These are phyloP conservation scores for Colletotrichum scovillei DNA, from an alignment of 2,329 filamentous ascomycete genomes.

Conservation along the genomic window DNA sequence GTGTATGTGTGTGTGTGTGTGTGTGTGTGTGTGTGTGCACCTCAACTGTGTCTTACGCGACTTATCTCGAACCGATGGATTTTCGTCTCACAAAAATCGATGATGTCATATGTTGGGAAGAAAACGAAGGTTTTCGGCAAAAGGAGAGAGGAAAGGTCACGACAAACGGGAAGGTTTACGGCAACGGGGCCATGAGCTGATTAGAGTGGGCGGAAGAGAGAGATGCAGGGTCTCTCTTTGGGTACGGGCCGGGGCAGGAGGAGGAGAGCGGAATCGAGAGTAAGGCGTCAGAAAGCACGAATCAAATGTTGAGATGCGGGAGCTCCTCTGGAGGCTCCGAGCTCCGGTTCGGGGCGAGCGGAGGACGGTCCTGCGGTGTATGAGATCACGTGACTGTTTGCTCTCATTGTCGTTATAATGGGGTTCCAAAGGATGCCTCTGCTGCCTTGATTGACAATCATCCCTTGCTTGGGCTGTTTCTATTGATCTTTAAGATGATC, in stretches of 20 bases:
- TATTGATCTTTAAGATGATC: too few species aligned
- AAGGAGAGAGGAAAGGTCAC: background rate
- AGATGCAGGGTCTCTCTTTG: background rate
- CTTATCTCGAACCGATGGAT: background rate
- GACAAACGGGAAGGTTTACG: background rate
- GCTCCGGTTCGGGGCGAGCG: background rate
- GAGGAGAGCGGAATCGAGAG: background rate
- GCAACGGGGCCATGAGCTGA: background rate
- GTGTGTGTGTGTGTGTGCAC: background rate
- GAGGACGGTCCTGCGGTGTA: background rate
- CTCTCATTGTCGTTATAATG: background rate
- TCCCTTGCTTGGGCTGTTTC: too few species aligned
- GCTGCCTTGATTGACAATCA: too few species aligned
- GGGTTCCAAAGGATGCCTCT: too few species aligned
- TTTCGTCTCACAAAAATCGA: background rate
- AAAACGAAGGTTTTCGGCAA: background rate
- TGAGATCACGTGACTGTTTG: background rate
- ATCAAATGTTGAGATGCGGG: slow-evolving; percentile 9
- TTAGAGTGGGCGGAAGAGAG: background rate
- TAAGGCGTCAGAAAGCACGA: slow-evolving; percentile 17
- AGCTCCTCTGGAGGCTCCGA: slow-evolving; percentile 1
- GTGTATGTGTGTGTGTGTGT: too few species aligned
- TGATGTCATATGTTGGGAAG: slow-evolving; percentile 2
- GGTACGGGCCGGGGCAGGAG: background rate
- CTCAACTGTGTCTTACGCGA: background rate